Conservation (phyloP, 2,329 filamentous ascomycete genomes). For the Aureobasidium zeae region DNA sequence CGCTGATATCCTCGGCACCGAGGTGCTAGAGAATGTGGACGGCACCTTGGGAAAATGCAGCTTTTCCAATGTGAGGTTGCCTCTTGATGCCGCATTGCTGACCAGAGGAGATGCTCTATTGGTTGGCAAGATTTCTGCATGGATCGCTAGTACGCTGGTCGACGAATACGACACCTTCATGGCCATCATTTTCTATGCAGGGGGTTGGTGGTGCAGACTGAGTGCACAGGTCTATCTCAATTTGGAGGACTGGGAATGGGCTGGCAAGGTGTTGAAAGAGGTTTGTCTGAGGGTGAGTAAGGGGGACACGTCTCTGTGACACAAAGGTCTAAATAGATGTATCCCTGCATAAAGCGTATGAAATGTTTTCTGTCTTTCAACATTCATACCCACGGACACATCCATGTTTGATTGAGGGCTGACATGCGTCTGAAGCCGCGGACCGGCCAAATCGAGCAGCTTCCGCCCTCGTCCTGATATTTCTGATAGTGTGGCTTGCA, state of each 20-base stretch:
- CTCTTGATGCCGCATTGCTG: conserved; percentile 42
- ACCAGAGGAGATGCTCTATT: conserved; percentile 25
- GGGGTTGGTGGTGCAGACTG: conserved; percentile 59
- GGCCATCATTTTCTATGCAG: conserved; percentile 51
- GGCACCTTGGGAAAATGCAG: conserved; percentile 56
- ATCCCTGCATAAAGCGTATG: too few relatives aligned
- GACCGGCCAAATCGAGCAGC: too few relatives aligned
- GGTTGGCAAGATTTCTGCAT: conserved; percentile 33
- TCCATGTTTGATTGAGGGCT: too few relatives aligned
- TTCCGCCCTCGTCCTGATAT: too few relatives aligned
- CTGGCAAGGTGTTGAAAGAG: conserved; percentile 49
- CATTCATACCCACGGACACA: too few relatives aligned
- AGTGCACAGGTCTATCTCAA: conserved; percentile 83
- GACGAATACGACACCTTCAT: conserved; percentile 64
- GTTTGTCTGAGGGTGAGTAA: conserved; percentile 45
- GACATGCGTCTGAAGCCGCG: too few relatives aligned
- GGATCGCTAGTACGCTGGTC: conserved; percentile 34
- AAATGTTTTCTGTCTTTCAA: too few relatives aligned
- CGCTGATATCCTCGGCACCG: conserved; percentile 57
- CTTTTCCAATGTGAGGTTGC: conserved; percentile 66
- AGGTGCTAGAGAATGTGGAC: conserved; percentile 58
- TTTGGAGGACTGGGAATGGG: conserved; percentile 65
- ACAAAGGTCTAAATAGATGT: too few relatives aligned
- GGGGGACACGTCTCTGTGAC: conserved; percentile 34
- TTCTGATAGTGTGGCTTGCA: too few relatives aligned